Percentiles rank a stretch among this genome's conserved stretches.
Evolutionary conservation across 345 rosid species (phyloP).

Genomic region (Sonneratia alba): DNA sequence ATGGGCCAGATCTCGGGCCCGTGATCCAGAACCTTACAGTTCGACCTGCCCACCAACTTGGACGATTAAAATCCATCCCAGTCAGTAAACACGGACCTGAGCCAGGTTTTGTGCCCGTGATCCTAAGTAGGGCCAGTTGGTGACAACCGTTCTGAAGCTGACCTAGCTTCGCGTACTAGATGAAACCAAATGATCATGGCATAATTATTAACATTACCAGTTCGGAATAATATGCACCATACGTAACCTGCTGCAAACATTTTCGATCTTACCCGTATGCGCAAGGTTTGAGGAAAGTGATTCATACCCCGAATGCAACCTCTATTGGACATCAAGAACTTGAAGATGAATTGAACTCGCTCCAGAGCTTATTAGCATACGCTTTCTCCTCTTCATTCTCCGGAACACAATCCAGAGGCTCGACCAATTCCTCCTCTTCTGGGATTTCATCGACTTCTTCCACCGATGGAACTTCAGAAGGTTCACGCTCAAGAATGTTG

Average conservation of each 20-base stretch:
- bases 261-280: not conserved
- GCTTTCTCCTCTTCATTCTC: slow-evolving; percentile 72
- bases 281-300: not conserved
- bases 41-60: too few relatives aligned
- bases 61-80: too few relatives aligned
- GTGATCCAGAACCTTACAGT: too few relatives aligned
- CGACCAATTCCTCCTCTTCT: slow-evolving; percentile 45
- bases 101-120: too few relatives aligned
- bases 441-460: slow-evolving; percentile 46
- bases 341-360: slow-evolving; percentile 52
- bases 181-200: too few relatives aligned
- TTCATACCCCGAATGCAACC: not conserved
- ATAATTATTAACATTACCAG: not conserved
- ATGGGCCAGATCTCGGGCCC: too few relatives aligned
- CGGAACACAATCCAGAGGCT: slow-evolving; percentile 22
- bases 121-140: too few relatives aligned
- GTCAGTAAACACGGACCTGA: too few relatives aligned
- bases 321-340: slow-evolving; percentile 25
- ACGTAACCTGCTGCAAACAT: too few relatives aligned
- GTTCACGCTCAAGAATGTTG: slow-evolving; percentile 22
- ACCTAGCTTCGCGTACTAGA: too few relatives aligned
- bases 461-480: slow-evolving; percentile 22
- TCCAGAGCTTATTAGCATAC: slow-evolving; percentile 66
- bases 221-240: too few relatives aligned
- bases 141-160: too few relatives aligned